Evolutionary conservation across 2,329 filamentous ascomycete genomes (phyloP).

Genomic region (Ceratocystis harringtonii): DNA sequence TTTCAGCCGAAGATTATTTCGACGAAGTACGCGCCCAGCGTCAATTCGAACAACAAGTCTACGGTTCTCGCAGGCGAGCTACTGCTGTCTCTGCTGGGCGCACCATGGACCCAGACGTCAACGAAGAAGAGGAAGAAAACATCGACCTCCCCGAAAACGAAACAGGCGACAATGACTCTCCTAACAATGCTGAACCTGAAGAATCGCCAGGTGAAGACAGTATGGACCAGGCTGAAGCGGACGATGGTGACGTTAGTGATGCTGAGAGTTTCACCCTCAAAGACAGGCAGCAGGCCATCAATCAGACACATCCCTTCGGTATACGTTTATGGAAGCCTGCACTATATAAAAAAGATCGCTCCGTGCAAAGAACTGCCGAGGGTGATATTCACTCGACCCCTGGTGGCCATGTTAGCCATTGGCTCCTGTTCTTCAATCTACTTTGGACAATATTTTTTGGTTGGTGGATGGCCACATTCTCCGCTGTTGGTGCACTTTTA

Average conservation of each 20-base stretch:
- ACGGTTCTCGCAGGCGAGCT: conserved; percentile 25
- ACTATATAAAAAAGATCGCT: conserved; percentile 92
- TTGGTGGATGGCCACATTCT: conserved; percentile 81
- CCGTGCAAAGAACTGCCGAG: conserved; percentile 90
- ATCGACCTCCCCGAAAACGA: conserved; percentile 19
- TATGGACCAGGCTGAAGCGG: conserved; percentile 41
- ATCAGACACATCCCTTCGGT: conserved; percentile 95
- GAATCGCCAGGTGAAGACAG: conserved; percentile 27
- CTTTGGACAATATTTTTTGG: conserved; percentile 85
- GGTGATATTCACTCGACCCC: conserved; percentile 93
- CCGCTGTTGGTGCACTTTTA: conserved; percentile 56
- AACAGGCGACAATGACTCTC: conserved; percentile 18
- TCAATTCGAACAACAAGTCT: conserved; percentile 26
- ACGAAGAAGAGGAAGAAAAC: conserved; percentile 27
- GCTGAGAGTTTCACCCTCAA: conserved; percentile 96
- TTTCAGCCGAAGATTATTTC: conserved; percentile 79
- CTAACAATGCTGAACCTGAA: conserved; percentile 22
- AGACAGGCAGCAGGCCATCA: conserved; percentile 93
- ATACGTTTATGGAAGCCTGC: conserved; percentile 98
- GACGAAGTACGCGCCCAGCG: conserved; percentile 63
- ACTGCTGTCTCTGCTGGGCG: conserved; percentile 21
- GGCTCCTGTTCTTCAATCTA: conserved; percentile 77
- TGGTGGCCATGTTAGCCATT: conserved; percentile 68
- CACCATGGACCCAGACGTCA: conserved; percentile 25
- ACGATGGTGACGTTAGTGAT: conserved; percentile 65